These are phyloP conservation scores for Hypoxylon sp. DNA, from an alignment of 2,329 filamentous ascomycete species.

Conservation along the genomic window DNA sequence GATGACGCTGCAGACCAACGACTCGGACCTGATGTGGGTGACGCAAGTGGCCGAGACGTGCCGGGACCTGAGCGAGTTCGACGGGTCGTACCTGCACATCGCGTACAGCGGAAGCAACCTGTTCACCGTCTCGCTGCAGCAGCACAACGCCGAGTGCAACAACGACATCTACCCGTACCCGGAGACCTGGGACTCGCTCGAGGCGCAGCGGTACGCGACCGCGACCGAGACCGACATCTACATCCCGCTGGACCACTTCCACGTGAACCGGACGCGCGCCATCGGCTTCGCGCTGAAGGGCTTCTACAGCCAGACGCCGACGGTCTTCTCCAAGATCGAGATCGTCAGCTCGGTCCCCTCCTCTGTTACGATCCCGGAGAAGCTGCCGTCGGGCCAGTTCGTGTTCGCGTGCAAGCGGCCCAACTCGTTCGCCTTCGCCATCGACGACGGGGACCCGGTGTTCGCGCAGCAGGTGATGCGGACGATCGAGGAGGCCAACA, in stretches of 20 bases:
- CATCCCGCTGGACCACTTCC: slow-evolving; percentile 72
- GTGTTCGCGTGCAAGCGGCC: slow-evolving; percentile 71
- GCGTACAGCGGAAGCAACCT: slow-evolving; percentile 68
- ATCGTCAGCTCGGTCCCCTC: slow-evolving; percentile 64
- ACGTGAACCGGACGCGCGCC: slow-evolving; percentile 63
- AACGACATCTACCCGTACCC: slow-evolving; percentile 65
- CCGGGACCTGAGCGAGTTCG: slow-evolving; percentile 62
- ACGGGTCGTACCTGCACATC: slow-evolving; percentile 70
- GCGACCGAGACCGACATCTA: slow-evolving; percentile 64
- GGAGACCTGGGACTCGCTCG: slow-evolving; percentile 73
- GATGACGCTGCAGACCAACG: slow-evolving; percentile 64
- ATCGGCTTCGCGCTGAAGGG: slow-evolving; percentile 71
- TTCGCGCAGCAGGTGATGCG: slow-evolving; percentile 68
- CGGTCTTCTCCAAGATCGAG: slow-evolving; percentile 65
- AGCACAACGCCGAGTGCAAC: slow-evolving; percentile 70
- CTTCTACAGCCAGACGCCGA: slow-evolving; percentile 64
- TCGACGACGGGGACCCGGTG: slow-evolving; percentile 71
- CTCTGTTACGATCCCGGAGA: slow-evolving; percentile 61
- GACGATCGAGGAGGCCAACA: slow-evolving; percentile 66
- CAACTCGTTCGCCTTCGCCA: slow-evolving; percentile 76
- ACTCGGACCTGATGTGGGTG: slow-evolving; percentile 69
- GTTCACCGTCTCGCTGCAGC: slow-evolving; percentile 71
- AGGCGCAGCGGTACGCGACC: slow-evolving; percentile 66
- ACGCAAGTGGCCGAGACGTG: slow-evolving; percentile 65
- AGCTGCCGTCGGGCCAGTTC: slow-evolving; percentile 68